Base-by-base conservation (phyloP, 208 protist genomes). In the Naegleria gruberi region DNA sequence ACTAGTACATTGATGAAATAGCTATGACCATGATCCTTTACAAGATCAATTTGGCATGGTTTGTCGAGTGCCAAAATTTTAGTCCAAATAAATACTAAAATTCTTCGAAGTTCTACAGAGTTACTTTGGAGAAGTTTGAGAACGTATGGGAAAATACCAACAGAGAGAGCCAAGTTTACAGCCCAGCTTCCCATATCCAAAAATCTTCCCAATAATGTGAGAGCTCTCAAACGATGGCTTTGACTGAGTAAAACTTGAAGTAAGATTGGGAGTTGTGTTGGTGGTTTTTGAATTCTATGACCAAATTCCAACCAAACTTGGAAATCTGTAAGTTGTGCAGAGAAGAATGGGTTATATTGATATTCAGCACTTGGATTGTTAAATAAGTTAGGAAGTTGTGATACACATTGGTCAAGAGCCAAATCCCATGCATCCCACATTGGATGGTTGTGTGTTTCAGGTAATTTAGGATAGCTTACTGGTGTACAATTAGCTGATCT, bases 271-370 rank as follows among this genome's bases (percentile, higher is more conserved):
- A 99, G 95, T 94, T 99, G 97, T 90, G 97, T 95, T 41, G 98
- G 98, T 65, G 97, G 94, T 45, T 94, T 92, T 87, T 95, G 92
- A 37, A 94, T 94, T 65, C 94, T 90, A 30, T 88, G 65, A 0
- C 97, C 98, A 45, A 97, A 97, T 88, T 98, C 94, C 37, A 99
- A 94, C 98, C 98, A 99, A 40, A 99, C 96, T 92, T 99, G 97
- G 92, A 99, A 99, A n/a, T 98, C 97, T 3, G 97, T 98, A 34
- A 99, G 94, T 93, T 99, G 98, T 57, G 99, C 97, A 26, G 94
- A 92, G 90, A 99, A 99, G 94, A 99, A 99, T 41, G 94, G 93
- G 40, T 94, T 97, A 81, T 92, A 94, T 90, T 97, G 90, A 92
- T 98, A 98, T 42, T 91, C 91, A 87, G 91, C 91, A 40, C 89